These are phyloP conservation scores for Platismatia glauca DNA, from an alignment of 495 filamentous ascomycete genomes.

Conservation along the genomic window DNA sequence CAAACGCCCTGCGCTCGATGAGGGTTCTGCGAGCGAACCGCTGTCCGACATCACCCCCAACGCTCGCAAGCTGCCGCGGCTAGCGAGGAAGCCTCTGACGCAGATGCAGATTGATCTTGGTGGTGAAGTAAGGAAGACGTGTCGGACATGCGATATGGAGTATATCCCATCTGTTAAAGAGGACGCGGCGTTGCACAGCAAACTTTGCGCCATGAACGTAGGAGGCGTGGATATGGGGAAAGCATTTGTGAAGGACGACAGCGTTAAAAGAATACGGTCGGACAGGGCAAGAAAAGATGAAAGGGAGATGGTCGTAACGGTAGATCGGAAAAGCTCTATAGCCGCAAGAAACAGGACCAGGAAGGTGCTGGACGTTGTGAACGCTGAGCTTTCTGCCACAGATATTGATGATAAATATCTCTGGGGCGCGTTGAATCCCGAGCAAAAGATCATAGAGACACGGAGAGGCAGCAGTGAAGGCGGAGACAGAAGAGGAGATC, in stretches of 20 bases:
- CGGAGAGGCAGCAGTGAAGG: conserved; percentile 5
- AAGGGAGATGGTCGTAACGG: conserved; percentile 44
- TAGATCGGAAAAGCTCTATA: conserved; percentile 46
- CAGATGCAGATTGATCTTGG: conserved; percentile 65
- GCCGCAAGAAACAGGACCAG: conserved; percentile 48
- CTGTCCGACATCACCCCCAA: conserved; percentile 45
- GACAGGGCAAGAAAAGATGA: conserved; percentile 41
- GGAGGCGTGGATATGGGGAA: conserved; percentile 57
- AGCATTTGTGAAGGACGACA: conserved; percentile 39
- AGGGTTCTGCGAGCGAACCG: conserved; percentile 23
- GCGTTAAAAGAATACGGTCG: conserved; percentile 39
- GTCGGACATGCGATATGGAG: conserved; percentile 59
- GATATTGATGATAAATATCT: conserved; percentile 49
- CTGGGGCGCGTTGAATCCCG: conserved; percentile 46
- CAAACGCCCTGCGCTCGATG: conserved; percentile 37
- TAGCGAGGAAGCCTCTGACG: conserved; percentile 39
- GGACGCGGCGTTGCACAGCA: conserved; percentile 55
- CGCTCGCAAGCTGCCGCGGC: conserved; percentile 27
- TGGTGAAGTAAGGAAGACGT: conserved; percentile 49
- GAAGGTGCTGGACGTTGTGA: conserved; percentile 58
- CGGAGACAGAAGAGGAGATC: conserved; percentile 32
- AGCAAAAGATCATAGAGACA: conserved; percentile 27
- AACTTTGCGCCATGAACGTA: conserved; percentile 58
- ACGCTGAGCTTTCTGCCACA: conserved; percentile 55
- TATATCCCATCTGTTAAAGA: conserved; percentile 59